Evolutionary conservation across 805 yeast genomes (phyloP).

Genomic region (Myxozyma neotropica): DNA sequence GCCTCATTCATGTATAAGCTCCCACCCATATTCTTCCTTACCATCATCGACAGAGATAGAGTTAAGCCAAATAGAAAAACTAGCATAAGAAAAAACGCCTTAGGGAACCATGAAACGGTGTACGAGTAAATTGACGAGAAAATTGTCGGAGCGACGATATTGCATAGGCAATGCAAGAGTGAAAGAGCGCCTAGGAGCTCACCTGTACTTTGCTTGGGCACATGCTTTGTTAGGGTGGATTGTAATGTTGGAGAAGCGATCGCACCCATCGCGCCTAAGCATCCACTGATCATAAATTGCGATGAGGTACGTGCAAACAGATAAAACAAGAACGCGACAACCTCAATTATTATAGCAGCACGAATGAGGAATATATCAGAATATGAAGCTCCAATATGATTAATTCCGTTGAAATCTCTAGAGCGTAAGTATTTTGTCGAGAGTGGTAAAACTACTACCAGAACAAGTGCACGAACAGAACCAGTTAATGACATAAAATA

Average conservation of each 20-base stretch:
- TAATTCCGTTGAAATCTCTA: slow-evolving; percentile 7
- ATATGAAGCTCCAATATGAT: slow-evolving; percentile 22
- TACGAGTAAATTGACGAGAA: slow-evolving; percentile 18
- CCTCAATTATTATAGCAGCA: slow-evolving; percentile 9
- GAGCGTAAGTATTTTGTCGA: slow-evolving; percentile 23
- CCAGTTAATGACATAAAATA: slow-evolving; percentile 40
- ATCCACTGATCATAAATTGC: slow-evolving; percentile 18
- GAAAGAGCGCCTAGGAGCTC: slow-evolving; percentile 33
- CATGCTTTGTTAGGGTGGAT: slow-evolving; percentile 31
- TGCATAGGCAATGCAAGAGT: slow-evolving; percentile 22
- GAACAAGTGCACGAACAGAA: slow-evolving; percentile 35
- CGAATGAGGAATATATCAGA: slow-evolving; percentile 26
- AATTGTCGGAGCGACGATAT: slow-evolving; percentile 29
- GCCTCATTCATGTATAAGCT: slow-evolving; percentile 21
- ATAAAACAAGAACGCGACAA: slow-evolving; percentile 10
- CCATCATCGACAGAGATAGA: neutral
- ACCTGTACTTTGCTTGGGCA: slow-evolving; percentile 29
- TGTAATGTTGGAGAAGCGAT: slow-evolving; percentile 31
- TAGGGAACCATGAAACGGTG: slow-evolving; percentile 23
- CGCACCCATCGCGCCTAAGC: slow-evolving; percentile 18
- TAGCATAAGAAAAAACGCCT: slow-evolving; percentile 8
- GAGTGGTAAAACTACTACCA: slow-evolving; percentile 37
- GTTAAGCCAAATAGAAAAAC: neutral
- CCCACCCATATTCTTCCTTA: neutral
- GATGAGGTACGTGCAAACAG: neutral